phyloP scores from a whole-genome alignment of 192 early-diverging fungal species.

The Haplosporangium gracile region DNA sequence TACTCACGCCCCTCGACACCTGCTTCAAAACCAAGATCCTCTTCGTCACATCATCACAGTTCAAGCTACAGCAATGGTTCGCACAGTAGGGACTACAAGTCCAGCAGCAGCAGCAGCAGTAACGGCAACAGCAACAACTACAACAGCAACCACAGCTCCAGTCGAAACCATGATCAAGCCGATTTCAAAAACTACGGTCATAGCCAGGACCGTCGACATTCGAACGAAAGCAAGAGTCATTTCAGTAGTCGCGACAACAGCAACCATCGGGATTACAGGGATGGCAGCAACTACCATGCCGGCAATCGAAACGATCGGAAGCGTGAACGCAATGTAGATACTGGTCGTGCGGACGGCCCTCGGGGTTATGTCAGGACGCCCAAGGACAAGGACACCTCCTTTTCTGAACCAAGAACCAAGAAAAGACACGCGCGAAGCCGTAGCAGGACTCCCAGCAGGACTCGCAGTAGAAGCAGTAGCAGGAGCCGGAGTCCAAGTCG shows the following conservation, averaged over 20 bases:
- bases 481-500: constrained; percentile 17
- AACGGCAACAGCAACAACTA: background rate
- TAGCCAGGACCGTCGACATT: constrained; percentile 33
- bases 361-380: background rate
- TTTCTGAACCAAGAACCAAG: constrained; percentile 19
- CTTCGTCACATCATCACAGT: constrained; percentile 4
- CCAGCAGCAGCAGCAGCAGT: constrained; percentile 3
- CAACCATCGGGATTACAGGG: background rate
- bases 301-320: constrained; percentile 17
- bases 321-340: constrained; percentile 28
- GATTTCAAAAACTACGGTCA: constrained; percentile 32
- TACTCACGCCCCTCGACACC: background rate
- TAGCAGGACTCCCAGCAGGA: constrained; percentile 26
- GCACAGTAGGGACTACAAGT: constrained; percentile 1
- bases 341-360: background rate
- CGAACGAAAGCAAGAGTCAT: constrained; percentile 5
- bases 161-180: constrained; percentile 24
- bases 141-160: background rate
- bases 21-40: constrained; percentile 8
- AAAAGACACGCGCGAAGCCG: constrained; percentile 41
- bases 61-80: background rate
- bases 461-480: constrained; percentile 12
- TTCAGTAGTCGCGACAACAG: background rate
- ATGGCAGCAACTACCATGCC: background rate
- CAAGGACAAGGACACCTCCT: constrained; percentile 11